These are phyloP conservation scores for Ilyonectria sp. DNA, from an alignment of 2,329 filamentous ascomycete species.

Conservation along the genomic window DNA sequence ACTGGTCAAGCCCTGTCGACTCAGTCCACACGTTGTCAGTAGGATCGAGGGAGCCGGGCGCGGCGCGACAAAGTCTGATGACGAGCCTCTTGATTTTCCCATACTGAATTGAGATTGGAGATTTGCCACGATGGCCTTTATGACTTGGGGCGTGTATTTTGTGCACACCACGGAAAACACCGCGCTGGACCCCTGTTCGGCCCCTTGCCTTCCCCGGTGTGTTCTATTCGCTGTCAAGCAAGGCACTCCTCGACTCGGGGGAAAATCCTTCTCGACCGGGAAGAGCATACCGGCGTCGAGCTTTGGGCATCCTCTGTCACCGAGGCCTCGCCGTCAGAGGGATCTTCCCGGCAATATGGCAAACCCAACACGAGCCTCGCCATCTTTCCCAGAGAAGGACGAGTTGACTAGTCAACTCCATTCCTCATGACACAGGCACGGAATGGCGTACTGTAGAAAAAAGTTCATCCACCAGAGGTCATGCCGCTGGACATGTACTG, in stretches of 20 bases:
- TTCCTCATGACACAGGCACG: constrained; percentile 1
- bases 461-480: constrained; percentile 4
- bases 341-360: constrained; percentile 21
- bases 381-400: constrained; percentile 6
- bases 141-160: constrained; percentile 1
- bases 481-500: constrained; percentile 18
- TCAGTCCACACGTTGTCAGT: neutral
- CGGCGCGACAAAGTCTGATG: constrained; percentile 21
- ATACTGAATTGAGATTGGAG: constrained; percentile 20
- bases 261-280: constrained; percentile 10
- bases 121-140: constrained; percentile 12
- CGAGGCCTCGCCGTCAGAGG: constrained; percentile 1
- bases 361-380: constrained; percentile 14
- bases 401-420: constrained; percentile 11
- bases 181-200: constrained; percentile 2
- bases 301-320: constrained; percentile 19
- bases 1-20: neutral
- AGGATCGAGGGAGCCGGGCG: constrained; percentile 13
- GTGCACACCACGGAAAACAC: constrained; percentile 9
- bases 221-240: constrained; percentile 1
- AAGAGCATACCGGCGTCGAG: constrained; percentile 15
- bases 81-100: constrained; percentile 20
- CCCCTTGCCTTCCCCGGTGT: constrained; percentile 1
- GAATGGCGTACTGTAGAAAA: constrained; percentile 1
- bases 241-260: neutral